These are phyloP conservation scores for Pontederia crassipes DNA, from an alignment of 176 grass and related monocot species.

Conservation along the genomic window DNA sequence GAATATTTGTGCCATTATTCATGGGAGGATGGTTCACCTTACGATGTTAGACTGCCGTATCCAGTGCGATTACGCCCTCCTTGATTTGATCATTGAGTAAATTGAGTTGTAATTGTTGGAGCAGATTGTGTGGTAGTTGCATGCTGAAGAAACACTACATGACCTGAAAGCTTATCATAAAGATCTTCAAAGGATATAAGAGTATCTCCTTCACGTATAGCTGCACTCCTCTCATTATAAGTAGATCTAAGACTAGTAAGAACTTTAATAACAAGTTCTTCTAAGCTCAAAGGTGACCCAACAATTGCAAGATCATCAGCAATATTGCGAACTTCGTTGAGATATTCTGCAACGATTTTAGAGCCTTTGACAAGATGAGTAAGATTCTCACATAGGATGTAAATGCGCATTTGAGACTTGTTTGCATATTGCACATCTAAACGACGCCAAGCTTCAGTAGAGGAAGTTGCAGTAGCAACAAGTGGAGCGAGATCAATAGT, in stretches of 20 bases:
- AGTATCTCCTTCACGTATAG: background rate
- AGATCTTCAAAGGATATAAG: background rate
- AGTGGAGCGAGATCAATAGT: background rate
- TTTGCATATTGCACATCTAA: background rate
- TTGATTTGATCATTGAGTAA: background rate
- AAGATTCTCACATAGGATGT: background rate
- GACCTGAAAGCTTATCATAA: background rate
- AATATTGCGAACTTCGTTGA: background rate
- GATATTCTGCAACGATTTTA: background rate
- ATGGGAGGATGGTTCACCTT: background rate
- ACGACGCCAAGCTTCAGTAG: background rate
- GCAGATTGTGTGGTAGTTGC: background rate
- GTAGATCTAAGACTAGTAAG: background rate
- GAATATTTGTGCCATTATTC: background rate
- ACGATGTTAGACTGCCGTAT: background rate
- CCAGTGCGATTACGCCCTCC: background rate
- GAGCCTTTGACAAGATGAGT: background rate
- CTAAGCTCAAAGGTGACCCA: background rate
- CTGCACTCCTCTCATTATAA: background rate
- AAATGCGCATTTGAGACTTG: background rate
- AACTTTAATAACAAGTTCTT: background rate
- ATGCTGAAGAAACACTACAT: background rate
- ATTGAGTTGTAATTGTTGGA: background rate
- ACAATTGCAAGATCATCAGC: background rate
- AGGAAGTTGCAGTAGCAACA: background rate